Conservation (phyloP, 2,329 filamentous ascomycete genomes). For the Trichophyton equinum region DNA sequence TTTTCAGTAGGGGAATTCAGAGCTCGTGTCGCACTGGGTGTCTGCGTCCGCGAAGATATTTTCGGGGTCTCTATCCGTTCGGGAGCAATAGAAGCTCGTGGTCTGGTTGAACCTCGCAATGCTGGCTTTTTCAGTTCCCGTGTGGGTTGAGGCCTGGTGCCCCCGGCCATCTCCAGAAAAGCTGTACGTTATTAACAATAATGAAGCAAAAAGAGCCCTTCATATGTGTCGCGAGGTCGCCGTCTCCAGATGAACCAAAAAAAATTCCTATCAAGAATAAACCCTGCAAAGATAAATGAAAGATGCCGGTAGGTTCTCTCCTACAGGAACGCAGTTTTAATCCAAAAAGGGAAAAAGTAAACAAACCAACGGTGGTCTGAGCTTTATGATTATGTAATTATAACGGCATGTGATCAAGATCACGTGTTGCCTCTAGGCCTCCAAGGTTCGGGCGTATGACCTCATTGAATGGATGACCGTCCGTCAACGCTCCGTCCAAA, state of each 20-base stretch:
- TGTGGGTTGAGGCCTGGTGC: slow-evolving; percentile 10
- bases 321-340: background rate
- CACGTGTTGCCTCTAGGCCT: background rate
- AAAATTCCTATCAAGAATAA: background rate
- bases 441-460: background rate
- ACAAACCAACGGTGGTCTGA: slow-evolving; percentile 6
- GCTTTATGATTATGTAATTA: background rate
- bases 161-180: slow-evolving; percentile 10
- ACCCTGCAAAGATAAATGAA: background rate
- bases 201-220: background rate
- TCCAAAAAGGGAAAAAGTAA: slow-evolving; percentile 14
- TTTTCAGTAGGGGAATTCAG: slow-evolving; percentile 34
- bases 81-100: slow-evolving; percentile 42
- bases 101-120: slow-evolving; percentile 39
- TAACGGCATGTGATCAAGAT: background rate
- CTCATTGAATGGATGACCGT: background rate
- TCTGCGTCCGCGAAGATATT: slow-evolving; percentile 51
- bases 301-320: background rate
- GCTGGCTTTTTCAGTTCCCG: slow-evolving; percentile 39
- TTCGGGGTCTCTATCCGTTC: slow-evolving; percentile 56
- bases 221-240: background rate
- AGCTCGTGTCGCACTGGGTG: slow-evolving; percentile 25
- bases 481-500: background rate
- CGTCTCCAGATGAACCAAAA: background rate
- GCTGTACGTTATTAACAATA: background rate